phyloP scores from a whole-genome alignment of 1,284 basidiomycete species.

The Ustilago bromivora region DNA sequence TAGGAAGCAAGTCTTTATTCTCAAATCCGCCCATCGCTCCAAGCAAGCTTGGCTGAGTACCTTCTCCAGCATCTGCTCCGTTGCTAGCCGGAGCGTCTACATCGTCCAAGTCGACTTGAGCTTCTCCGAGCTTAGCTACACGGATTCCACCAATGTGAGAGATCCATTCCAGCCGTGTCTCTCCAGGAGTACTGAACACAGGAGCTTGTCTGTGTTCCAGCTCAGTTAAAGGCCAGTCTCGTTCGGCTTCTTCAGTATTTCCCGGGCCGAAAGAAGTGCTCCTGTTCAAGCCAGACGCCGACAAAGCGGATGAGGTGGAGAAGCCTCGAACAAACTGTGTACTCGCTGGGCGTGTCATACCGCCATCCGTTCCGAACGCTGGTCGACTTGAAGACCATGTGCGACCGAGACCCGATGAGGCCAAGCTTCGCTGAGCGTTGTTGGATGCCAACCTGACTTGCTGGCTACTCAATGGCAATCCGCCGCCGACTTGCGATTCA shows the following conservation, averaged over 20 bases:
- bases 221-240: slow-evolving; percentile 48
- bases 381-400: slow-evolving; percentile 24
- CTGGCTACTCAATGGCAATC: slow-evolving; percentile 15
- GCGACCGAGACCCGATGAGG: slow-evolving; percentile 22
- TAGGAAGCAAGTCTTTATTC: slow-evolving; percentile 47
- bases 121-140: slow-evolving; percentile 52
- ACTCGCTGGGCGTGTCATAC: slow-evolving; percentile 25
- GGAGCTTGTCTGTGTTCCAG: slow-evolving; percentile 48
- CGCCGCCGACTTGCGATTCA: slow-evolving; percentile 17
- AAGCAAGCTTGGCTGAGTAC: slow-evolving; percentile 23
- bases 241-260: slow-evolving; percentile 12
- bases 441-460: slow-evolving; percentile 25
- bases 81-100: not conserved
- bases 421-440: slow-evolving; percentile 19
- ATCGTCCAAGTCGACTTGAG: slow-evolving; percentile 28
- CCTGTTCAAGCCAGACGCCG: slow-evolving; percentile 35
- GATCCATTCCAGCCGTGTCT: slow-evolving; percentile 64
- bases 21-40: slow-evolving; percentile 41
- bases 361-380: slow-evolving; percentile 16
- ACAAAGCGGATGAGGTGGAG: slow-evolving; percentile 36
- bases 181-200: slow-evolving; percentile 54
- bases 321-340: slow-evolving; percentile 45
- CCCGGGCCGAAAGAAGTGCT: slow-evolving; percentile 22
- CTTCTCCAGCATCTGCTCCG: not conserved
- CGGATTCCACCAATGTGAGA: slow-evolving; percentile 62